Evolutionary conservation across 495 filamentous ascomycete species (phyloP), one percentile per base, ranked within the genome.

Genomic region (Aspergillus taichungensis): DNA sequence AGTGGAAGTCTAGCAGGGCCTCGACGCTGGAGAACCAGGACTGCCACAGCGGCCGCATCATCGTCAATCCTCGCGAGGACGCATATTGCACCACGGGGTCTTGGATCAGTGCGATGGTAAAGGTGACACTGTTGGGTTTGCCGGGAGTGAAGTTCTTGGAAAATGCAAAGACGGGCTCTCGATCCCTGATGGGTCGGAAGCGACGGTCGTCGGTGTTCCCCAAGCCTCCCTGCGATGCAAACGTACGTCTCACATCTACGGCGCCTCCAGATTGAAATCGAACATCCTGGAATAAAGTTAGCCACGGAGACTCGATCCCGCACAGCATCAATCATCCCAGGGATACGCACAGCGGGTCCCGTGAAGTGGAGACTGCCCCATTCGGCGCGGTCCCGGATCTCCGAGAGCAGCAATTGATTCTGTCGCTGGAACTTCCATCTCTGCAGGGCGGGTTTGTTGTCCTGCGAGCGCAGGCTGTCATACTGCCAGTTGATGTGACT

Each of bases 161-260:
- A 60, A 95, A 95, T 0, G 89, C 88, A 68, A 95, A 94, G 24
- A 94, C 83, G 0, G 91, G 91, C 60, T 91, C 84, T 27, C 89
- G 81, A 32, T 94, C 85, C 68, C 84, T 82, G 44, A 95, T 85
- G 13, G 71, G 65, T 5, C 88, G 77, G 60, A 80, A 89, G 6
- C 62, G 59, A 8, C 62, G 60, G 49, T 91, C 86, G 18, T 84
- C 75, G 10, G 65, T 68, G 55, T 94, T 84, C 13, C 68, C 55
- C 18, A 97, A 62, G 3, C 69, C 74, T 11, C 87, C 83, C 13
- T 76, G 79, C 40, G 73, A 72, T 0, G 88, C 76, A 62, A 97
- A 97, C 1, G 68, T 65, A 48, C 77, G 77, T n/a, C 90, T 75
- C 12, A 95, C 72, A 8, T 72, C 46, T 0, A 71, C 69, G 6